Evolutionary conservation across 2,329 filamentous ascomycete genomes (phyloP).

Genomic region (Penicillium freii): DNA sequence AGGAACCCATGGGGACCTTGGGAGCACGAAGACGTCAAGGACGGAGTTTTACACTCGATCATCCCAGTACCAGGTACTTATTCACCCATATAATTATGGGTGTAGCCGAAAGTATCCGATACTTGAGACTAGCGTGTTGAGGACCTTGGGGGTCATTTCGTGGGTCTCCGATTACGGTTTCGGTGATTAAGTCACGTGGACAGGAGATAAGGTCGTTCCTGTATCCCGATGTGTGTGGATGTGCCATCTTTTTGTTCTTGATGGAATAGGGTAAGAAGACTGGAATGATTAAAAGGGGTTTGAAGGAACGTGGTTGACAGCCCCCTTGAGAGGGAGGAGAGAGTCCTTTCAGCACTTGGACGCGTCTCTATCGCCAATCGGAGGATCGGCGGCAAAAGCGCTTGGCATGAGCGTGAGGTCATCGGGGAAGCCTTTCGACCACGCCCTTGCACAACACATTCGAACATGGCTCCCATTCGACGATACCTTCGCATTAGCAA

Average conservation of each 20-base stretch:
- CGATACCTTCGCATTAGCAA: slow-evolving; percentile 90
- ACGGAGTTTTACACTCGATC: not conserved
- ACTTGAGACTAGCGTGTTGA: slow-evolving; percentile 21
- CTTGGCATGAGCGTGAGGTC: slow-evolving; percentile 19
- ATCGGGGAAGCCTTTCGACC: not conserved
- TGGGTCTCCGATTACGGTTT: slow-evolving; percentile 15
- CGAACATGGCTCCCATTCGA: slow-evolving; percentile 78
- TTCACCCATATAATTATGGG: not conserved
- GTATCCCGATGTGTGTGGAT: not conserved
- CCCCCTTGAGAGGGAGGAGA: not conserved
- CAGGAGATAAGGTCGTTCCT: not conserved
- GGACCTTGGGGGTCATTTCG: slow-evolving; percentile 33
- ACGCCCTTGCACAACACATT: not conserved
- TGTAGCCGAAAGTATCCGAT: slow-evolving; percentile 10
- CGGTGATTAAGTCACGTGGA: slow-evolving; percentile 19
- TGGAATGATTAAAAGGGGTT: not conserved
- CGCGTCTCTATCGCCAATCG: slow-evolving; percentile 20
- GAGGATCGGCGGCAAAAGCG: slow-evolving; percentile 12
- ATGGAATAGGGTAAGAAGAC: not conserved
- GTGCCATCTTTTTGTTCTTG: not conserved
- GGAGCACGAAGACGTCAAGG: slow-evolving; percentile 27
- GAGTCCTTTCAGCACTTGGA: not conserved
- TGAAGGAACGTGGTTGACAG: not conserved
- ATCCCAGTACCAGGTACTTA: slow-evolving; percentile 17
- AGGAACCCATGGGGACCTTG: slow-evolving; percentile 34